A percentile compares a stretch with the other conserved stretches of the same genome.
Conservation (phyloP, 257 asterid genomes). For the Orobanche coerulescens region DNA sequence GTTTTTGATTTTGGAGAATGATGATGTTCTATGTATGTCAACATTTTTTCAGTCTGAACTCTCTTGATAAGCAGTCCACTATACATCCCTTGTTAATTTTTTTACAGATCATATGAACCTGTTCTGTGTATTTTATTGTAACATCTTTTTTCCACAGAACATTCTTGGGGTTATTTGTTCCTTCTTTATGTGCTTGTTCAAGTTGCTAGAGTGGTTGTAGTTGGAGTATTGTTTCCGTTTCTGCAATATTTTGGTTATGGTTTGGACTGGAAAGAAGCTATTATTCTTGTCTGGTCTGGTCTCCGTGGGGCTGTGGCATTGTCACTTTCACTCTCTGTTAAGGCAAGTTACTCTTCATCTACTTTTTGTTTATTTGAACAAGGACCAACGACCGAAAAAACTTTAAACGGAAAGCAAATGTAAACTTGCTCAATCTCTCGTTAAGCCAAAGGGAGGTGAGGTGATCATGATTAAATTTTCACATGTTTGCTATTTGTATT, state of each 20-base stretch:
- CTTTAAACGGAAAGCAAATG: slow-evolving; percentile 3
- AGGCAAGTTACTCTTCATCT: slow-evolving; percentile 40
- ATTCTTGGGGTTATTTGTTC: slow-evolving; percentile 86
- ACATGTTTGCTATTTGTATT: background rate
- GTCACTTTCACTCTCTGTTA: slow-evolving; percentile 72
- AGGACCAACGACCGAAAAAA: slow-evolving; percentile 1
- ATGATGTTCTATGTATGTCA: background rate
- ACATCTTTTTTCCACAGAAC: slow-evolving; percentile 37
- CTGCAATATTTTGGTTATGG: slow-evolving; percentile 86
- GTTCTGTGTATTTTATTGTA: slow-evolving; percentile 8
- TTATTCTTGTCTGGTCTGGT: slow-evolving; percentile 89
- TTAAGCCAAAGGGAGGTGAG: background rate
- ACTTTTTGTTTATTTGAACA: background rate
- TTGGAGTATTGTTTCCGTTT: slow-evolving; percentile 69
- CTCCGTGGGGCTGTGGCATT: slow-evolving; percentile 94
- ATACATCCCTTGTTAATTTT: background rate
- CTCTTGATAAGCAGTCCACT: slow-evolving; percentile 4
- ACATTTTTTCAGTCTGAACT: slow-evolving; percentile 2
- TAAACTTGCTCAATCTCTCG: background rate
- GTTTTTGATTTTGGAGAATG: background rate
- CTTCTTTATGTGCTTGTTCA: slow-evolving; percentile 76
- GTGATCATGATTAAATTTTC: background rate
- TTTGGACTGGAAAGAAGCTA: slow-evolving; percentile 86
- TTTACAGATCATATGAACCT: slow-evolving; percentile 1
- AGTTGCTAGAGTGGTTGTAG: slow-evolving; percentile 62